These are phyloP conservation scores for Aethionema arabicum DNA, from an alignment of 345 rosid genomes.

Conservation along the genomic window DNA sequence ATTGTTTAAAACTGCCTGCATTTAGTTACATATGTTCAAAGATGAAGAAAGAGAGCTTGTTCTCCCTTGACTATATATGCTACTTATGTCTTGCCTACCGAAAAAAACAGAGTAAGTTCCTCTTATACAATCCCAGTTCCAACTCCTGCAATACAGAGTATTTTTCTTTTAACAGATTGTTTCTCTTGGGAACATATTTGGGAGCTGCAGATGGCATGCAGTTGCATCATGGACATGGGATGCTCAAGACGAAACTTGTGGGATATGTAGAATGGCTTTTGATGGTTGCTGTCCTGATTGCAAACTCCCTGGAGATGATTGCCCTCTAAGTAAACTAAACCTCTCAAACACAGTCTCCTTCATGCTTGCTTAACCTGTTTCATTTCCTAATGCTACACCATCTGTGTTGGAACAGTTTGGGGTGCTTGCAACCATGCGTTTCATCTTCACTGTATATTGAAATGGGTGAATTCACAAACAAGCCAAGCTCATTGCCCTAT, in stretches of 20 bases:
- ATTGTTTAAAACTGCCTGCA: constrained; percentile 5
- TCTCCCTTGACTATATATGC: constrained; percentile 38
- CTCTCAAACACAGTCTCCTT: neutral
- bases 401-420: constrained; percentile 48
- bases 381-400: neutral
- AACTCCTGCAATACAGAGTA: constrained; percentile 1
- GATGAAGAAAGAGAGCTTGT: constrained; percentile 19
- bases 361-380: neutral
- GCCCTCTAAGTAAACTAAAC: constrained; percentile 77
- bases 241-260: constrained; percentile 95
- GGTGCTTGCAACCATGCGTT: constrained; percentile 76
- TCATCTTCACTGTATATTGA: constrained; percentile 94
- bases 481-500: constrained; percentile 90
- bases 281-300: constrained; percentile 96
- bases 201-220: constrained; percentile 73
- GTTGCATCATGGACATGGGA: constrained; percentile 98
- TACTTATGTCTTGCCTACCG: constrained; percentile 1
- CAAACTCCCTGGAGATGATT: constrained; percentile 89
- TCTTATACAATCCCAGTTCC: constrained; percentile 14
- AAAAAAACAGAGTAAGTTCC: constrained; percentile 43
- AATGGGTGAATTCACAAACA: constrained; percentile 90
- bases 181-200: constrained; percentile 9
- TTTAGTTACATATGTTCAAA: constrained; percentile 10
- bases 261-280: constrained; percentile 95
- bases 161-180: constrained; percentile 1